Conservation (phyloP, 257 asterid genomes). For the Solanum ahanhuiri region DNA sequence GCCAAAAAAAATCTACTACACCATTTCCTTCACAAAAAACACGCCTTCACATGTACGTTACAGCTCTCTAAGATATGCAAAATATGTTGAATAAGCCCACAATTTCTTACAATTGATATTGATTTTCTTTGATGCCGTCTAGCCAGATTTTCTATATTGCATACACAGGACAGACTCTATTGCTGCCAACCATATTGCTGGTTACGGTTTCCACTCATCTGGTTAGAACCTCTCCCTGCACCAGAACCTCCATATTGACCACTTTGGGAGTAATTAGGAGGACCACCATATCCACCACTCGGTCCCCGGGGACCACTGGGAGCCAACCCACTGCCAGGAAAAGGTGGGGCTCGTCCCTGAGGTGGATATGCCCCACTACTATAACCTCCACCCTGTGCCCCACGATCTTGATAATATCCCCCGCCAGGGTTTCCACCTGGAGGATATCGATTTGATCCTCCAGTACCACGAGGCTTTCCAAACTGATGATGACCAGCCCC, state of each 20-base stretch:
- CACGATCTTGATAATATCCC: conserved; percentile 76
- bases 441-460: conserved; percentile 65
- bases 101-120: not conserved
- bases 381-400: conserved; percentile 55
- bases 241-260: conserved; percentile 68
- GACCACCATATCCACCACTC: conserved; percentile 51
- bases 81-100: not conserved
- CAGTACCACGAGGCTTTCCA: conserved; percentile 78
- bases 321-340: conserved; percentile 46
- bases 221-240: conserved; percentile 48
- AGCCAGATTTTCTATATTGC: not conserved
- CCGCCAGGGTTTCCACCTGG: conserved; percentile 44
- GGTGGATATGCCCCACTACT: conserved; percentile 52
- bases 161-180: conserved; percentile 7
- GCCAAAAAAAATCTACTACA: not conserved
- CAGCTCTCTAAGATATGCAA: not conserved
- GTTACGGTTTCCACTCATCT: conserved; percentile 57
- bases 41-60: not conserved
- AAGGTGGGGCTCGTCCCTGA: conserved; percentile 60
- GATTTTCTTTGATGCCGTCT: not conserved
- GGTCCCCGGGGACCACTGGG: conserved; percentile 56
- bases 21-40: not conserved
- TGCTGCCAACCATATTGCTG: conserved; percentile 93
- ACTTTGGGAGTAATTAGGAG: conserved; percentile 58
- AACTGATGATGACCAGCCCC: conserved; percentile 61